phyloP scores from a whole-genome alignment of 2,329 filamentous ascomycete genomes.

The Colletotrichum scovillei region DNA sequence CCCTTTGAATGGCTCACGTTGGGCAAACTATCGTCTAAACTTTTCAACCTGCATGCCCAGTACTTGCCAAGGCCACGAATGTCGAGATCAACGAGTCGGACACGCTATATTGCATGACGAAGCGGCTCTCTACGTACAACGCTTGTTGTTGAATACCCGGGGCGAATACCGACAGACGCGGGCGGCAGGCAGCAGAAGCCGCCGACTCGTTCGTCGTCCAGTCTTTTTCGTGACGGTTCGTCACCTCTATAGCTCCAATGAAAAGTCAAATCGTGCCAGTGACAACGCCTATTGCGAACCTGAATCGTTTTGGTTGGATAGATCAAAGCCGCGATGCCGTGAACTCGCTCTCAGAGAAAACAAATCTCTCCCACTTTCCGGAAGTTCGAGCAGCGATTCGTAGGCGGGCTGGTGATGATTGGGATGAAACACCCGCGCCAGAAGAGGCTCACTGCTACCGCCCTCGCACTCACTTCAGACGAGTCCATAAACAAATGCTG shows the following conservation, averaged over 20 bases:
- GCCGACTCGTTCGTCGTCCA: neutral
- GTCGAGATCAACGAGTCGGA: slow-evolving; percentile 3
- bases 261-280: neutral
- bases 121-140: neutral
- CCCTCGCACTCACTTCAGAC: slow-evolving; percentile 28
- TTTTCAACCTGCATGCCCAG: slow-evolving; percentile 13
- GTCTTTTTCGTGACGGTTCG: neutral
- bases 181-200: neutral
- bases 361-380: neutral
- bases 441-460: slow-evolving; percentile 7
- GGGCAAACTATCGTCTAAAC: slow-evolving; percentile 3
- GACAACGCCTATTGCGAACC: slow-evolving; percentile 9
- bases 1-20: neutral
- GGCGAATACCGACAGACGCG: neutral
- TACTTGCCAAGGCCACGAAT: slow-evolving; percentile 11
- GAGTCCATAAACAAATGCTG: slow-evolving; percentile 9
- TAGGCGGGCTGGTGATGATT: neutral
- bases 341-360: neutral
- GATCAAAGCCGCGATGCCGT: neutral
- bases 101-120: neutral
- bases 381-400: neutral
- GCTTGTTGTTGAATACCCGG: neutral
- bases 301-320: neutral
- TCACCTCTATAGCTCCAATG: neutral
- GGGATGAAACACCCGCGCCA: slow-evolving; percentile 20